These are phyloP conservation scores for Zymoseptoria passerinii DNA, from an alignment of 2,329 filamentous ascomycete genomes.

Conservation along the genomic window DNA sequence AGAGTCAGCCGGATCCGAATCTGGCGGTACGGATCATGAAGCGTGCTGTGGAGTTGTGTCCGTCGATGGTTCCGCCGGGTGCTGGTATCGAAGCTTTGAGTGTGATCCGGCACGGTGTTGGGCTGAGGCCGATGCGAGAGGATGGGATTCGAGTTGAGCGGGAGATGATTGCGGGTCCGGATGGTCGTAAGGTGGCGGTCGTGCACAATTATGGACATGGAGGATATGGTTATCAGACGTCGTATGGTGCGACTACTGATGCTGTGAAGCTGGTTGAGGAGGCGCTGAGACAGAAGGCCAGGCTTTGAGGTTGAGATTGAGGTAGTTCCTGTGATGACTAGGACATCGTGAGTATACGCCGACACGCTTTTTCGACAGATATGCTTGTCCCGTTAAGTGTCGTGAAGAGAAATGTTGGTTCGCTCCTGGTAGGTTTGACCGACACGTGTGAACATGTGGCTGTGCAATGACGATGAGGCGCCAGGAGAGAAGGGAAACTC, in stretches of 20 bases:
- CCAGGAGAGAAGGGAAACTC: conserved; percentile 1
- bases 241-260: conserved; percentile 36
- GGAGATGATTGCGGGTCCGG: conserved; percentile 51
- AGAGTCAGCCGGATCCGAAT: conserved; percentile 67
- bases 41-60: conserved; percentile 58
- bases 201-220: conserved; percentile 77
- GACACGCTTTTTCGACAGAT: no score
- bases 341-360: not conserved
- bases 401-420: not conserved
- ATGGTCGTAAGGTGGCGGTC: conserved; percentile 43
- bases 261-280: conserved; percentile 35
- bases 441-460: not conserved
- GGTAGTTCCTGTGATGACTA: not conserved
- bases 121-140: conserved; percentile 65
- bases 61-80: conserved; percentile 51
- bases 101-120: conserved; percentile 73
- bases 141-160: conserved; percentile 69
- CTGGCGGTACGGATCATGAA: conserved; percentile 79
- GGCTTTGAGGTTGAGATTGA: conserved; percentile 11
- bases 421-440: not conserved
- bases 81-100: conserved; percentile 65
- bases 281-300: conserved; percentile 21
- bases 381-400: not conserved
- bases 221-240: conserved; percentile 61
- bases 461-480: conserved; percentile 1